These are phyloP conservation scores for Marasmius fiardii DNA, from an alignment of 1,284 basidiomycete genomes.

Conservation along the genomic window DNA sequence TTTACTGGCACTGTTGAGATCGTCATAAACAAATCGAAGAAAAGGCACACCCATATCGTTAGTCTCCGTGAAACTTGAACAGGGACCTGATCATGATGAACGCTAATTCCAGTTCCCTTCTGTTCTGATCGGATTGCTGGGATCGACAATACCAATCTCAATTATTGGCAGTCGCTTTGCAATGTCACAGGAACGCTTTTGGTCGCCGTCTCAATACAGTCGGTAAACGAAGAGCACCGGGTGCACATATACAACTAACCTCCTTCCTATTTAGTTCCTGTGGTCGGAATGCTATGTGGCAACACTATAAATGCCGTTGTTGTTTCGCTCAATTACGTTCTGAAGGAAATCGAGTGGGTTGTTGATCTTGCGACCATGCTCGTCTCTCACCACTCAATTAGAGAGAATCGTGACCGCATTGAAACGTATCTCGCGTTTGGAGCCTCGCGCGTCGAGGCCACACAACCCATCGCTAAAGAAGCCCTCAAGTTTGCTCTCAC, in stretches of 20 bases:
- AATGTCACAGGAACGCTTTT: constrained; percentile 75
- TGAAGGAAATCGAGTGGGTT: constrained; percentile 64
- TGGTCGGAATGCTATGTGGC: constrained; percentile 87
- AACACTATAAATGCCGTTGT: constrained; percentile 75
- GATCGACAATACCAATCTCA: constrained; percentile 78
- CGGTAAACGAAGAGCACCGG: constrained; percentile 4
- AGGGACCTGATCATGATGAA: background rate
- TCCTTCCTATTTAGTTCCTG: constrained; percentile 53
- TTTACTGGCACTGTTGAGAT: constrained; percentile 67
- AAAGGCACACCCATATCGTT: constrained; percentile 75
- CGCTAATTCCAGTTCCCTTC: constrained; percentile 51
- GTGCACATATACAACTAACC: background rate
- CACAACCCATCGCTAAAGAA: constrained; percentile 70
- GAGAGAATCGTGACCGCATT: constrained; percentile 79
- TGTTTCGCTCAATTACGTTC: constrained; percentile 60
- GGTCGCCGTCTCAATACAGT: constrained; percentile 82
- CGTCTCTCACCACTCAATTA: too few species aligned
- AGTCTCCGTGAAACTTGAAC: constrained; percentile 10
- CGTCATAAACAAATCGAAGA: constrained; percentile 72
- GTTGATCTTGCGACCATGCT: background rate
- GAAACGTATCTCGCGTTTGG: constrained; percentile 85
- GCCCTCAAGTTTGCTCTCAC: constrained; percentile 77
- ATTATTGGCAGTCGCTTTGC: constrained; percentile 73
- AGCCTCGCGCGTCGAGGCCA: constrained; percentile 76
- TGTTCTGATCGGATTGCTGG: constrained; percentile 66